Base-by-base conservation (phyloP, 1,284 basidiomycete species). In the Ceratorhiza oryzae-sativae region DNA sequence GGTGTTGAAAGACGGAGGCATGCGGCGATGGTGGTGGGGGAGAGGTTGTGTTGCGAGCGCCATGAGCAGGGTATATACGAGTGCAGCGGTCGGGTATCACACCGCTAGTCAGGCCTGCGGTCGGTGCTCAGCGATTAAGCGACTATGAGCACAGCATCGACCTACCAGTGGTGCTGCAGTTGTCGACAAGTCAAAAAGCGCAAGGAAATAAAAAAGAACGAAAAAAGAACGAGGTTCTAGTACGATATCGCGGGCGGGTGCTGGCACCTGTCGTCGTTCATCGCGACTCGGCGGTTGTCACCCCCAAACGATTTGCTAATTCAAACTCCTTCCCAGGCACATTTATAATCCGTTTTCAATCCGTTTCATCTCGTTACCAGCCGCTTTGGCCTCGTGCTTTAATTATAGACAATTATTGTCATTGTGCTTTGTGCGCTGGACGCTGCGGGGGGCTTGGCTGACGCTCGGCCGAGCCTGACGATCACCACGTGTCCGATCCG, bases 231-330 rank as follows among this genome's bases (percentile, higher is more conserved):
- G 15, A 23, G 23, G n/a, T 59, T 41, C 34, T 41, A 51, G 25
- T 27, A 51, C 49, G 23, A n/a, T n/a, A n/a, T n/a, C n/a, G n/a
- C n/a, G n/a, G n/a, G 23, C 42, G n/a, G 46, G 39, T 27, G 58
- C 58, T 45, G 58, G 58, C 58, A 42, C 58, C 42, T 45, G 58
- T 60, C 39, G 58, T 60, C 36, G 58, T 60, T 41, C 58, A 60
- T 60, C 42, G 41, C 58, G 41, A 60, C 58, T 41, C 41, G 41
- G 51, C 30, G 25, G 51, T 30, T 45, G 41, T 45, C 58, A 20
- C 15, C 20, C 49, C 49, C 23, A 23, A 30, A 18, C 23, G 23
- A 25, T 30, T 60, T 60, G 23, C 25, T 20, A 60, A 60, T 41
- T 55, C 53, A 34, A 55, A 45, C 20, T 15, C 5, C 10, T 45